These are phyloP conservation scores for Pyricularia pennisetigena DNA, from an alignment of 2,329 filamentous ascomycete genomes.

Conservation along the genomic window DNA sequence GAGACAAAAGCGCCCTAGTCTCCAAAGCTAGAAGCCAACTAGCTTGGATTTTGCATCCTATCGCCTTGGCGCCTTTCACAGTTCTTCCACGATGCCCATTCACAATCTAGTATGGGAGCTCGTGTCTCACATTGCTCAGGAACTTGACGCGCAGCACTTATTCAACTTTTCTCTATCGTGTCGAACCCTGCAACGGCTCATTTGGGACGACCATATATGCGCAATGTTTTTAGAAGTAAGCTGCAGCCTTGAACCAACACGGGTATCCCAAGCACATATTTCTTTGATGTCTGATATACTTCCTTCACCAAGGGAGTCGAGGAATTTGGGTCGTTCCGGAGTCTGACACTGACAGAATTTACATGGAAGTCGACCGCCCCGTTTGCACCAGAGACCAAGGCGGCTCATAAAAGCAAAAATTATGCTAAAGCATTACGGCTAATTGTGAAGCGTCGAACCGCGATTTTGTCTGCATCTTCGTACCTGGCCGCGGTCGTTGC, in stretches of 20 bases:
- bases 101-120: no score
- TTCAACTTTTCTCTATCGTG: constrained; percentile 45
- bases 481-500: constrained; percentile 52
- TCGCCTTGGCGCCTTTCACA: no score
- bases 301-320: no score
- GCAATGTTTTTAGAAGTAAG: constrained; percentile 47
- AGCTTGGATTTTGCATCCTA: no score
- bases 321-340: no score
- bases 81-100: no score
- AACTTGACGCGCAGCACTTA: constrained; percentile 47
- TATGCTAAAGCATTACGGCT: constrained; percentile 48
- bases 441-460: constrained; percentile 49
- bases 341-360: constrained; percentile 6
- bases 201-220: constrained; percentile 46
- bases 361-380: constrained; percentile 21
- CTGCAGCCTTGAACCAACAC: constrained; percentile 11
- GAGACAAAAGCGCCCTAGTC: no score
- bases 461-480: constrained; percentile 50
- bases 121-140: constrained; percentile 32
- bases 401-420: constrained; percentile 16
- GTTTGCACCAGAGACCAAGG: constrained; percentile 19
- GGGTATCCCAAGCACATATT: constrained; percentile 1
- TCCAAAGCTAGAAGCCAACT: no score
- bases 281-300: not conserved
- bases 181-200: constrained; percentile 35